Percentiles rank a stretch among this genome's conserved stretches.
Conservation (phyloP, 176 grass and related monocot species). For the Aegilops longissima region DNA sequence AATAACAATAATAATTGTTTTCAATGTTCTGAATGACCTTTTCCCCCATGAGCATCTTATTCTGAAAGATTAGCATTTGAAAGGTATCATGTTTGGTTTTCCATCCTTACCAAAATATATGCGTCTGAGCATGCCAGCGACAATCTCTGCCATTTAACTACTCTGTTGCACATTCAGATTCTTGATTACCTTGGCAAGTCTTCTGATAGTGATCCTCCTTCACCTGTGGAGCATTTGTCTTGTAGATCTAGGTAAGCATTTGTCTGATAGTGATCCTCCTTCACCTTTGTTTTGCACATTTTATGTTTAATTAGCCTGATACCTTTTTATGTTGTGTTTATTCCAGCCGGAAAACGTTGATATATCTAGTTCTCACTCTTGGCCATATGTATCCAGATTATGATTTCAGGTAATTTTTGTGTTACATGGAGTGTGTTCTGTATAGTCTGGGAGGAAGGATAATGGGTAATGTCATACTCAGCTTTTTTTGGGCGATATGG, state of each 20-base stretch:
- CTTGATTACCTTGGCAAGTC: conserved; percentile 96
- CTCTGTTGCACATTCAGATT: conserved; percentile 52
- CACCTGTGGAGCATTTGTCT: conserved; percentile 80
- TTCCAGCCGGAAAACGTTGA: conserved; percentile 83
- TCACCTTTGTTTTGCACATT: conserved; percentile 1
- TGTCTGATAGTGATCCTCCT: background rate
- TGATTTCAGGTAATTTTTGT: conserved; percentile 96
- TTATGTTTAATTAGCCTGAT: background rate
- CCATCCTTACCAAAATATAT: conserved; percentile 1
- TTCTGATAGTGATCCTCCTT: conserved; percentile 73
- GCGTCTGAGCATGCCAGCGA: background rate
- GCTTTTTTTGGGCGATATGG: conserved; percentile 75
- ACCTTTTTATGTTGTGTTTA: conserved; percentile 10
- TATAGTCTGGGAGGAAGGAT: conserved; percentile 80
- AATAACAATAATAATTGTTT: background rate
- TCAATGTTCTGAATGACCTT: background rate
- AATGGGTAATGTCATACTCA: conserved; percentile 97
- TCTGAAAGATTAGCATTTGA: background rate
- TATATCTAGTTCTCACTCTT: conserved; percentile 92
- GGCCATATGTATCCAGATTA: conserved; percentile 96
- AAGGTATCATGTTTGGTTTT: background rate
- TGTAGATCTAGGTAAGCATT: conserved; percentile 75
- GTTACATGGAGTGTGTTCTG: conserved; percentile 24
- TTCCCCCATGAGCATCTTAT: background rate
- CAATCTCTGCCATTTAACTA: conserved; percentile 22